Evolutionary conservation across 2,329 filamentous ascomycete species (phyloP).

Genomic region (Aspergillus hortae): DNA sequence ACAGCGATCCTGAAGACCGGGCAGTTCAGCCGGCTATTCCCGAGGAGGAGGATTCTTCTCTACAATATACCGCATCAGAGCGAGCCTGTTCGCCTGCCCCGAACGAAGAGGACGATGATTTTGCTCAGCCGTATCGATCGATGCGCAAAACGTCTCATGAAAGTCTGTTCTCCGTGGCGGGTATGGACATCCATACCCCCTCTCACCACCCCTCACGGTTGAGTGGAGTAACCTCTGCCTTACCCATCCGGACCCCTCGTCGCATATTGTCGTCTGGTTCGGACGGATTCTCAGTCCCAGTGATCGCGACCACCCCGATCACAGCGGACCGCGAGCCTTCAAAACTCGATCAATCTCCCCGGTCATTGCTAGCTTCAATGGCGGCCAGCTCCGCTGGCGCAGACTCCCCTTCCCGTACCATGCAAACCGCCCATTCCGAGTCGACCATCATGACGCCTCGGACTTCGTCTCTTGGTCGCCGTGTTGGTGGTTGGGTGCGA

Average conservation of each 20-base stretch:
- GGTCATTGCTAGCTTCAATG: constrained; percentile 36
- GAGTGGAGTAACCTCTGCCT: constrained; percentile 49
- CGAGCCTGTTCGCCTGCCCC: constrained; percentile 10
- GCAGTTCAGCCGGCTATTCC: constrained; percentile 31
- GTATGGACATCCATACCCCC: constrained; percentile 85
- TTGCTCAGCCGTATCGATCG: constrained; percentile 33
- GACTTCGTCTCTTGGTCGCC: constrained; percentile 45
- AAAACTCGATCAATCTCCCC: constrained; percentile 23
- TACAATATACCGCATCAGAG: constrained; percentile 13
- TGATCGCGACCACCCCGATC: constrained; percentile 37
- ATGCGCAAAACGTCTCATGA: constrained; percentile 77
- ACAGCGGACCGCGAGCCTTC: constrained; percentile 29
- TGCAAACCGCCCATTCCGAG: constrained; percentile 19
- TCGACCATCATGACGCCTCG: constrained; percentile 18
- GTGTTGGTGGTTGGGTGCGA: constrained; percentile 63
- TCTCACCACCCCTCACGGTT: constrained; percentile 73
- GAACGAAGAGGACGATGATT: constrained; percentile 19
- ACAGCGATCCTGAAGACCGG: constrained; percentile 16
- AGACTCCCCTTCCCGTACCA: constrained; percentile 24
- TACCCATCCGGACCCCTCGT: constrained; percentile 38
- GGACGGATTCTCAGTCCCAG: constrained; percentile 35
- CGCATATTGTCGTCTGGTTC: constrained; percentile 45
- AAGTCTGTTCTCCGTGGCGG: constrained; percentile 80
- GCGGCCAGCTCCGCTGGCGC: constrained; percentile 21
- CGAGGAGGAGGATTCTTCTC: constrained; percentile 35